phyloP scores from a whole-genome alignment of 164 flowering plant species.

The Aristolochia californica region DNA sequence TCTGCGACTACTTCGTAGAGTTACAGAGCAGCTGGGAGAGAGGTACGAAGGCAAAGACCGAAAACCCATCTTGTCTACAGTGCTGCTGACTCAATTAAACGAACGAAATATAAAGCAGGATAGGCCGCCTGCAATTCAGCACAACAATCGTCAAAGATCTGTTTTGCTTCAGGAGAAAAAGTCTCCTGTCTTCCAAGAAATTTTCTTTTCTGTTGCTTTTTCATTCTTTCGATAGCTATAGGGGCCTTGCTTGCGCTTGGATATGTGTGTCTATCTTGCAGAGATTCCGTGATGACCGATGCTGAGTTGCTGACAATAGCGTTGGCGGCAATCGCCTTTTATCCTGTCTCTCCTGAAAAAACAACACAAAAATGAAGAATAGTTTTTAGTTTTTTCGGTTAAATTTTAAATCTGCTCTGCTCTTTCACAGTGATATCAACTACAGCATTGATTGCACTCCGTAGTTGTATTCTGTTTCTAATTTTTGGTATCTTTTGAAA shows the following conservation, averaged over 20 bases:
- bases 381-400: neutral
- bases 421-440: neutral
- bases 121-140: no score
- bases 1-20: no score
- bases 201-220: neutral
- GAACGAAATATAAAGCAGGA: no score
- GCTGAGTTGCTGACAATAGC: constrained; percentile 3
- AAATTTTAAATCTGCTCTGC: neutral
- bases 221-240: neutral
- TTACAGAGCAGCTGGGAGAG: no score
- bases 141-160: neutral
- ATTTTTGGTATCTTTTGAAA: no score
- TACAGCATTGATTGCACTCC: neutral
- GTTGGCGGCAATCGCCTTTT: neutral
- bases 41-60: no score
- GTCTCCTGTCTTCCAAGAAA: neutral
- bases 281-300: neutral
- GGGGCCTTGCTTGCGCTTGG: neutral
- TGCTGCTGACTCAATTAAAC: no score
- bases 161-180: no score
- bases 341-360: no score
- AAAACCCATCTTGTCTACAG: no score
- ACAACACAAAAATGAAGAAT: neutral
- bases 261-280: constrained; percentile 1
- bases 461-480: no score